Conservation (phyloP, 768 basidiomycete species). For the Boletus reticuloceps region DNA sequence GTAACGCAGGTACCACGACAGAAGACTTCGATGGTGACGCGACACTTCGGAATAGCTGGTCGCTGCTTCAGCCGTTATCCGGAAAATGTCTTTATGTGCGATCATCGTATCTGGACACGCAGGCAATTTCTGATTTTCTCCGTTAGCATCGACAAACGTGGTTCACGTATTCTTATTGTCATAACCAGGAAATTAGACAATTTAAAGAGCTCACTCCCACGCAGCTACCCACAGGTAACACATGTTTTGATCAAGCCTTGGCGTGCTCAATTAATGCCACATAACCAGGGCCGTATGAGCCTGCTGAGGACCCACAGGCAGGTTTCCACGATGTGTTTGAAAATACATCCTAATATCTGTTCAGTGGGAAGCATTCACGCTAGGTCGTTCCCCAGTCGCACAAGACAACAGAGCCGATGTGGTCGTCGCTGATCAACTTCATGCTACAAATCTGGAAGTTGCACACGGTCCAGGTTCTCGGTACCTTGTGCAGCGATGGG, state of each 20-base stretch:
- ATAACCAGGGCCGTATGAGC: constrained; percentile 62
- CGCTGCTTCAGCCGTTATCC: constrained; percentile 72
- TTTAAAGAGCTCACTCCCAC: constrained; percentile 80
- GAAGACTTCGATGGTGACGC: constrained; percentile 59
- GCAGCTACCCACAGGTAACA: constrained; percentile 64
- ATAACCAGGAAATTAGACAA: constrained; percentile 92
- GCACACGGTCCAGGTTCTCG: constrained; percentile 75
- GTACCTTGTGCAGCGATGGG: constrained; percentile 92
- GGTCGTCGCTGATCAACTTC: constrained; percentile 62
- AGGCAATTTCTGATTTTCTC: constrained; percentile 31
- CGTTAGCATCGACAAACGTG: constrained; percentile 80
- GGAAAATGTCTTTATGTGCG: constrained; percentile 86
- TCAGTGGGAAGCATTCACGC: constrained; percentile 78
- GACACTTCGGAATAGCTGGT: constrained; percentile 77
- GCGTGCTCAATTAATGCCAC: constrained; percentile 21
- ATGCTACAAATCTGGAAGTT: constrained; percentile 69
- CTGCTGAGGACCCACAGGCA: constrained; percentile 84
- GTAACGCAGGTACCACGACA: constrained; percentile 41
- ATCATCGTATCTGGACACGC: constrained; percentile 30
- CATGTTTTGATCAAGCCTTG: constrained; percentile 17
- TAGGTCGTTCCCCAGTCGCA: constrained; percentile 64
- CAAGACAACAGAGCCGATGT: constrained; percentile 63
- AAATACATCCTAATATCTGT: constrained; percentile 18
- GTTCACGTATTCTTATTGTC: constrained; percentile 98
- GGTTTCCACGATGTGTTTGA: constrained; percentile 33